A percentile compares a stretch with the other conserved stretches of the same genome.
Conservation (phyloP, 2,329 filamentous ascomycete species). For the Torrubiellomyces zombiae region DNA sequence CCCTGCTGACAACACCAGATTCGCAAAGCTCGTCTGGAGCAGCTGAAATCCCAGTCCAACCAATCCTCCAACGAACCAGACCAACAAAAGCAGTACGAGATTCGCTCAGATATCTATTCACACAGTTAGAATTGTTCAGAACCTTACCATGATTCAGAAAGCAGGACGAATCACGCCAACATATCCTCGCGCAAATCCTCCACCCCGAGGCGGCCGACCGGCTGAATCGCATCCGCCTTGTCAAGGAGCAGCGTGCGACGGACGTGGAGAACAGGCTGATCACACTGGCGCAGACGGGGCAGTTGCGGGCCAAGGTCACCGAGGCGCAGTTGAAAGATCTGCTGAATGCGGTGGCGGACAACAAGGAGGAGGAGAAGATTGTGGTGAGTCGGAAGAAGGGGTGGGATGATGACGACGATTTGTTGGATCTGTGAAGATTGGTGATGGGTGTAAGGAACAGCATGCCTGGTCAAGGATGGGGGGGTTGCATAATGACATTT, state of each 20-base stretch:
- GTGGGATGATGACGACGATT: conserved; percentile 70
- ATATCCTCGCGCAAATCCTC: conserved; percentile 82
- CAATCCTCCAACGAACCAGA: conserved; percentile 21
- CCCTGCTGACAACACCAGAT: no score
- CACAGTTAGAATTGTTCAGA: no score
- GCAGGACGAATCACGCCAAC: conserved; percentile 53
- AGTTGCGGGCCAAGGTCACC: conserved; percentile 73
- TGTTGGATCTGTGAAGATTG: conserved; percentile 38
- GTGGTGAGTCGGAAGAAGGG: conserved; percentile 71
- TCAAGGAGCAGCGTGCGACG: conserved; percentile 78
- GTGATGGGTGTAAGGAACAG: no score
- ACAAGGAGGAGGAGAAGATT: conserved; percentile 66
- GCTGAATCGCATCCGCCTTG: conserved; percentile 81
- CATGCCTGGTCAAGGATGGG: no score
- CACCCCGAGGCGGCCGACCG: conserved; percentile 87
- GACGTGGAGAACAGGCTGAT: conserved; percentile 90
- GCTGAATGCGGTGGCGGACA: conserved; percentile 68
- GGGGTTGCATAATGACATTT: no score
- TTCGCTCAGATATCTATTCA: no score
- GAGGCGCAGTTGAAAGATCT: conserved; percentile 90
- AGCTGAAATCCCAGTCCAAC: conserved; percentile 61
- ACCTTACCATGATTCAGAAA: conserved; percentile 18
- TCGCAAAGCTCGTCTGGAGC: conserved; percentile 77
- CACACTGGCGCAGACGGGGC: conserved; percentile 74
- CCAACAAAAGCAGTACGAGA: conserved; percentile 32